These are phyloP conservation scores for Tylopilus balloui DNA, from an alignment of 768 basidiomycete genomes.

Conservation along the genomic window DNA sequence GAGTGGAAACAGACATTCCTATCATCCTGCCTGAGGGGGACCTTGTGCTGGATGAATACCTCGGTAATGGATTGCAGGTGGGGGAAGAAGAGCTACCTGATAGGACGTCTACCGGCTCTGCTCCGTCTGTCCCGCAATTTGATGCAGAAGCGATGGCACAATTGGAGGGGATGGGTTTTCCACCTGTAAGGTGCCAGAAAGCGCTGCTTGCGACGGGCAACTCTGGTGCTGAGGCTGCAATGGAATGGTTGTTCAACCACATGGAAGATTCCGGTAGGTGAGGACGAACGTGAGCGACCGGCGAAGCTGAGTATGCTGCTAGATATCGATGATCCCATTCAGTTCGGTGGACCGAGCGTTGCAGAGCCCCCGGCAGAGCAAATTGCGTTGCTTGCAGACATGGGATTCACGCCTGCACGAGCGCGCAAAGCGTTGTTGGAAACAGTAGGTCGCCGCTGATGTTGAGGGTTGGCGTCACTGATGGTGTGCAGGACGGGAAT, in stretches of 20 bases:
- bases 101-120: constrained; percentile 35
- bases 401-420: constrained; percentile 87
- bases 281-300: not conserved
- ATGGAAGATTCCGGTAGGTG: constrained; percentile 86
- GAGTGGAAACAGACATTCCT: constrained; percentile 67
- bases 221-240: constrained; percentile 70
- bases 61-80: constrained; percentile 66
- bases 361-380: constrained; percentile 67
- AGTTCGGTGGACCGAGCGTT: constrained; percentile 24
- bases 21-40: constrained; percentile 61
- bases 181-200: constrained; percentile 77
- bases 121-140: constrained; percentile 54
- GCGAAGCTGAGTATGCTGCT: not conserved
- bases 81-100: constrained; percentile 69
- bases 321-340: constrained; percentile 88
- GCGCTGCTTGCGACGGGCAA: constrained; percentile 87
- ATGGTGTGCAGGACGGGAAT: constrained; percentile 53
- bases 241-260: constrained; percentile 94
- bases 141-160: constrained; percentile 70
- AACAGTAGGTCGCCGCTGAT: constrained; percentile 51
- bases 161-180: constrained; percentile 91
- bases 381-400: constrained; percentile 71
- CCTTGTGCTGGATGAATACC: constrained; percentile 57
- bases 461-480: not conserved
- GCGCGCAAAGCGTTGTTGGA: constrained; percentile 83